Evolutionary conservation across 1,284 basidiomycete genomes (phyloP).

Genomic region (Serendipita sp.): DNA sequence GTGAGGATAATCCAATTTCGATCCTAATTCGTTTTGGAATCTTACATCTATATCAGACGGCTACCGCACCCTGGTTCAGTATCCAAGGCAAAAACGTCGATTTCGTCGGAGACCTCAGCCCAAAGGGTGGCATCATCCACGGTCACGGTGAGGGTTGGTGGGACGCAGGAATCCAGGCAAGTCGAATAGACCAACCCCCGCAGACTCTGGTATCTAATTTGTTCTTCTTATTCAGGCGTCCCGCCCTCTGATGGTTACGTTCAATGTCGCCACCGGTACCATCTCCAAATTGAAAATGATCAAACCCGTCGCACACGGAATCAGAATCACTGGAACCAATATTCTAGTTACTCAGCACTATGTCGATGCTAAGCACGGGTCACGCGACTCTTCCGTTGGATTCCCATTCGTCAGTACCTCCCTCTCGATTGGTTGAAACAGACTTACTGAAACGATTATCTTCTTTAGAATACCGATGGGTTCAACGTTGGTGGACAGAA

Average conservation of each 20-base stretch:
- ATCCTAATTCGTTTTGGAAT: neutral
- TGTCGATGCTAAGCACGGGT: slow-evolving; percentile 18
- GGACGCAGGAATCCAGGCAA: slow-evolving; percentile 18
- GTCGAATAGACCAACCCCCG: slow-evolving; percentile 12
- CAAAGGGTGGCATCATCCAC: slow-evolving; percentile 11
- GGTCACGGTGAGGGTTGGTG: slow-evolving; percentile 22
- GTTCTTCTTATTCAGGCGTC: neutral
- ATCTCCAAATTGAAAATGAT: slow-evolving; percentile 20
- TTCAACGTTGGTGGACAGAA: slow-evolving; percentile 18
- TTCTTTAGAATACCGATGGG: slow-evolving; percentile 17
- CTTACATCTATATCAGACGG: slow-evolving; percentile 14
- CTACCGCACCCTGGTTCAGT: slow-evolving; percentile 13
- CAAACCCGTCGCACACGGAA: slow-evolving; percentile 22
- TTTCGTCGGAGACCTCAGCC: slow-evolving; percentile 10
- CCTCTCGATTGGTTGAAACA: neutral
- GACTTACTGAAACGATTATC: neutral
- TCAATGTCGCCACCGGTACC: slow-evolving; percentile 17
- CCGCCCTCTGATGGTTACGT: slow-evolving; percentile 20
- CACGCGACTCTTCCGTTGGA: slow-evolving; percentile 10
- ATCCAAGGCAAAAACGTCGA: slow-evolving; percentile 13
- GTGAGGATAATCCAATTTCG: neutral
- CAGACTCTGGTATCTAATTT: neutral
- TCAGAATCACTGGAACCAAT: slow-evolving; percentile 17
- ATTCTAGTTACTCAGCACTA: slow-evolving; percentile 19
- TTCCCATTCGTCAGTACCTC: slow-evolving; percentile 17